phyloP scores from a whole-genome alignment of 768 basidiomycete genomes.

The Boletus sp. region DNA sequence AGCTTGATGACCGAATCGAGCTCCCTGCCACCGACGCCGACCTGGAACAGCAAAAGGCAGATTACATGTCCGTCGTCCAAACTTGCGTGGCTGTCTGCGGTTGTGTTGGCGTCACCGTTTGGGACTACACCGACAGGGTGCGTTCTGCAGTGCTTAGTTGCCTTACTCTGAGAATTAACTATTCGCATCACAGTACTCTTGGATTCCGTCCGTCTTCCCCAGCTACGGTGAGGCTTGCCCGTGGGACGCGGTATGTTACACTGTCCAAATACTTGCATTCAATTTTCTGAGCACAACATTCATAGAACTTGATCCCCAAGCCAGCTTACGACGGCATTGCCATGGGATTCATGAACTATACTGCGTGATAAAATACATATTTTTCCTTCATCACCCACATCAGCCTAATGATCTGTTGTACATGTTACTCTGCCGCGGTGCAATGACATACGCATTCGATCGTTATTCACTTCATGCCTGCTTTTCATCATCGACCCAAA shows the following conservation, averaged over 20 bases:
- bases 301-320: conserved; percentile 16
- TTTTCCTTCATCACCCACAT: too few relatives aligned
- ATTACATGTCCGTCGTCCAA: conserved; percentile 55
- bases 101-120: conserved; percentile 40
- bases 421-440: neutral
- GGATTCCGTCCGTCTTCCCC: conserved; percentile 7
- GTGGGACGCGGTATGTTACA: conserved; percentile 14
- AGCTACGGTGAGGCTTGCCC: conserved; percentile 16
- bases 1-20: conserved; percentile 61
- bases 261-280: neutral
- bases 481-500: conserved; percentile 60
- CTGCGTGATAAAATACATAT: neutral
- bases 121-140: conserved; percentile 42
- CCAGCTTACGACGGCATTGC: conserved; percentile 15
- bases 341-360: conserved; percentile 4
- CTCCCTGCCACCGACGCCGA: conserved; percentile 46
- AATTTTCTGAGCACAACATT: neutral
- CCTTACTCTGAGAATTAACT: conserved; percentile 15
- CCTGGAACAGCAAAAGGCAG: conserved; percentile 52
- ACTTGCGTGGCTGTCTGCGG: conserved; percentile 45
- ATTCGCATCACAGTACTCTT: conserved; percentile 13
- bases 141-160: conserved; percentile 1
- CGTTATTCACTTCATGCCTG: conserved; percentile 35
- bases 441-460: neutral
- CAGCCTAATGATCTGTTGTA: neutral